These are phyloP conservation scores for Luffa aegyptiaca DNA, from an alignment of 306 rosid species.

Conservation along the genomic window DNA sequence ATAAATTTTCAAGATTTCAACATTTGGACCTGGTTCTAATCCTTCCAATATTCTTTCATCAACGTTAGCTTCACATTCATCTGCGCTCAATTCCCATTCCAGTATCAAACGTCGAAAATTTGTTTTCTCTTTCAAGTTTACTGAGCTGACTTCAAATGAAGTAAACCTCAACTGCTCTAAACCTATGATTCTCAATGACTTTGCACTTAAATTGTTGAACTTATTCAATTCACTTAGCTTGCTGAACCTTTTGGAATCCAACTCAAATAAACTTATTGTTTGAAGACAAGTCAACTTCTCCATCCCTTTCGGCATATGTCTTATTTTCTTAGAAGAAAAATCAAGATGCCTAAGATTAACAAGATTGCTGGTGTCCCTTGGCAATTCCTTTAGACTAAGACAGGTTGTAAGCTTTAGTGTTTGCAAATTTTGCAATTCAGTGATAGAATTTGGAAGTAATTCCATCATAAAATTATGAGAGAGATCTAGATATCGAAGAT, in stretches of 20 bases:
- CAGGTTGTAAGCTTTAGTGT: background rate
- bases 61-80: background rate
- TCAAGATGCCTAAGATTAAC: slow-evolving; percentile 13
- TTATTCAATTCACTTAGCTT: background rate
- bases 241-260: background rate
- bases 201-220: background rate
- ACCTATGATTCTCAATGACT: background rate
- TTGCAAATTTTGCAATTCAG: slow-evolving; percentile 2
- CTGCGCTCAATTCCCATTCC: background rate
- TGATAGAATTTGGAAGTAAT: slow-evolving; percentile 7
- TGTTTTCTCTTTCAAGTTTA: background rate
- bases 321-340: background rate
- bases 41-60: background rate
- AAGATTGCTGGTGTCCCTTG: background rate
- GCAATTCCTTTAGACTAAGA: background rate
- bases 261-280: background rate
- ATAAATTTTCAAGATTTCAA: background rate
- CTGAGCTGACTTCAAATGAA: background rate
- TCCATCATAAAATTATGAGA: background rate
- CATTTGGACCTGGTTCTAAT: background rate
- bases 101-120: background rate
- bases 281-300: background rate
- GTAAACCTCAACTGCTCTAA: background rate
- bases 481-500: slow-evolving; percentile 14
- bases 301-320: background rate